Base-by-base conservation (phyloP, 768 basidiomycete species). In the Baorangia bicolor region DNA sequence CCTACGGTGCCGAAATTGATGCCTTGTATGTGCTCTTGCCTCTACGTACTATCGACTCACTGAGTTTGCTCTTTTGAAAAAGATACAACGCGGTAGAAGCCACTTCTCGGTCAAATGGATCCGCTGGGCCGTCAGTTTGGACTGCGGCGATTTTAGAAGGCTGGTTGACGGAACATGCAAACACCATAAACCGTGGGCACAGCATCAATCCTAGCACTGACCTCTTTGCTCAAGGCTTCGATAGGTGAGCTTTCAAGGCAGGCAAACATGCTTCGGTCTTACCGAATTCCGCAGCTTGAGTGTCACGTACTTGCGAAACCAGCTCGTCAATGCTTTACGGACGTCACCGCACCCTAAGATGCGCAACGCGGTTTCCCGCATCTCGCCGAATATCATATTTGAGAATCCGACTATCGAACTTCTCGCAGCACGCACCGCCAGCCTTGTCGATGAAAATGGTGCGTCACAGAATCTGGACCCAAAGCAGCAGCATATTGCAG, bases 341-440 rank as follows among this genome's bases (percentile, higher is more conserved):
- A 66, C 61, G 2, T 68, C 73, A 0, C 54, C 68, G 4, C 61
- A 66, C 42, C 41, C 68, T 1, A 62, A 56, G 21, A 50, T 60
- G 1, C 59, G 56, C n/a, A 45, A 63, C 2, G 59, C 65, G 1
- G 58, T 64, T 9, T 47, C 49, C 16, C 52, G 66, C 2, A 44
- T 79, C 3, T 57, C 68, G 4, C 60, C 61, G 7, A 62, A 64
- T 50, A 61, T 75, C 42, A 70, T 81, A 0, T 72, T 68, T 38
- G 61, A 64, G 42, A 60, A 78, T 28, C 78, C 78, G 8, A 74
- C 74, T 0, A 68, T 78, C 10, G n/a, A 51, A 20, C 49, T 37
- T 5, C 56, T 64, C 7, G 53, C 56, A 7, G 28, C 44, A 2
- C 35, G 23, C 0, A 25, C 65, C 44, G 20, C 59, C n/a, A 4